A percentile compares a stretch with the other conserved stretches of the same genome.
These are phyloP conservation scores for Xylaria flabelliformis DNA, from an alignment of 495 filamentous ascomycete species.

Conservation along the genomic window DNA sequence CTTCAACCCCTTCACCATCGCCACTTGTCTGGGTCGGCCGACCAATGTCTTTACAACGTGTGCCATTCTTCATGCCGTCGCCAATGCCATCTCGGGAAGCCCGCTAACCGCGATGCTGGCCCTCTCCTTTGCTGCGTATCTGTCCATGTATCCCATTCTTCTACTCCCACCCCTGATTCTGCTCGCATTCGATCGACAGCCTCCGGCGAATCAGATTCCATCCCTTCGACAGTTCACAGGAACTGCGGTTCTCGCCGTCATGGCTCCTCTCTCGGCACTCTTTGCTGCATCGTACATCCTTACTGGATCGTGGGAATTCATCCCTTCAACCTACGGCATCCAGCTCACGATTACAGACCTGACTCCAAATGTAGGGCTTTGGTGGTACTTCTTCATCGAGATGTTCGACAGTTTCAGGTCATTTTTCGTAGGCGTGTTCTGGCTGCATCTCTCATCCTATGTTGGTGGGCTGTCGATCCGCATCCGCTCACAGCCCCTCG, in stretches of 20 bases:
- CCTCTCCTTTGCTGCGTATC: slow-evolving; percentile 83
- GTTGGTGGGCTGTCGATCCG: slow-evolving; percentile 82
- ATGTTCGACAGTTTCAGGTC: slow-evolving; percentile 98
- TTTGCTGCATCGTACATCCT: slow-evolving; percentile 75
- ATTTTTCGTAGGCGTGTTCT: slow-evolving; percentile 97
- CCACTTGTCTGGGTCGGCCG: slow-evolving; percentile 89
- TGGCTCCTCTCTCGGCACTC: slow-evolving; percentile 57
- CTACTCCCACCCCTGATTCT: slow-evolving; percentile 83
- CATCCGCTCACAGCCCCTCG: slow-evolving; percentile 82
- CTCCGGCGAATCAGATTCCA: slow-evolving; percentile 38
- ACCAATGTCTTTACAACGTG: slow-evolving; percentile 91
- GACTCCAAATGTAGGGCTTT: slow-evolving; percentile 92
- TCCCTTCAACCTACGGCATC: slow-evolving; percentile 88
- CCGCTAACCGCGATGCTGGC: slow-evolving; percentile 82
- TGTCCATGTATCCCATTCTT: slow-evolving; percentile 89
- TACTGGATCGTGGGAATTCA: slow-evolving; percentile 84
- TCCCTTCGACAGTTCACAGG: slow-evolving; percentile 55
- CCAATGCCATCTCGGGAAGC: slow-evolving; percentile 78
- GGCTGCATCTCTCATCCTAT: slow-evolving; percentile 91
- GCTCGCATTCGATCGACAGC: slow-evolving; percentile 76
- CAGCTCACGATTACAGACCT: slow-evolving; percentile 90
- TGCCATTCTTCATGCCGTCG: slow-evolving; percentile 82
- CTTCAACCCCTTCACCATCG: slow-evolving; percentile 94
- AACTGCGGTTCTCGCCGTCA: slow-evolving; percentile 56
- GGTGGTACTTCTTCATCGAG: slow-evolving; percentile 99